These are phyloP conservation scores for Diaporthe sp. DNA, from an alignment of 2,329 filamentous ascomycete species.

Conservation along the genomic window DNA sequence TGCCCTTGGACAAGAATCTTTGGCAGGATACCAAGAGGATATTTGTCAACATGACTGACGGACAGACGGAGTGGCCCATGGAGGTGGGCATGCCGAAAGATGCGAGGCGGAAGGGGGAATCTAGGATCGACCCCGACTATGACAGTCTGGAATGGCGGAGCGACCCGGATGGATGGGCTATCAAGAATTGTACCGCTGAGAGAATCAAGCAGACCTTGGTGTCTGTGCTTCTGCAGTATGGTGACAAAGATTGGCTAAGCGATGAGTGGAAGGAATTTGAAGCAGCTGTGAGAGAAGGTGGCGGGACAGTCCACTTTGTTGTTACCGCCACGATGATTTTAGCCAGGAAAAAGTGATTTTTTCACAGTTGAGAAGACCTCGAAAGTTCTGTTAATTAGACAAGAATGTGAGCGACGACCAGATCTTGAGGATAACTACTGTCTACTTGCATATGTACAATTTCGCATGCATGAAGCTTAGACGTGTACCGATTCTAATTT, in stretches of 20 bases:
- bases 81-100: background rate
- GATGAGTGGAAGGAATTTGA: background rate
- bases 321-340: background rate
- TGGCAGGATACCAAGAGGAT: slow-evolving; percentile 14
- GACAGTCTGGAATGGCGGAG: background rate
- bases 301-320: background rate
- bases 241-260: slow-evolving; percentile 9
- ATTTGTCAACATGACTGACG: slow-evolving; percentile 5
- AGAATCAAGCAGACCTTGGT: background rate
- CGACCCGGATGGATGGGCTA: background rate
- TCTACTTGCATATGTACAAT: background rate
- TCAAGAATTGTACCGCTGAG: background rate
- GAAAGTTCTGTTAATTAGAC: too few relatives aligned
- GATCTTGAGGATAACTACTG: too few relatives aligned
- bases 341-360: background rate
- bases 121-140: background rate
- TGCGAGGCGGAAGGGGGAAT: background rate
- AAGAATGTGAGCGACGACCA: too few relatives aligned
- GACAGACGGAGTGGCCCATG: background rate
- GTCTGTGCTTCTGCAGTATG: background rate
- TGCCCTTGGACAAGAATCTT: background rate
- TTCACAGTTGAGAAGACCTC: background rate
- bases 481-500: background rate
- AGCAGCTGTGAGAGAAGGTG: background rate
- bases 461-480: background rate